Conservation (phyloP, 148 eudicot species). For the Vaccinium myrtillus region DNA sequence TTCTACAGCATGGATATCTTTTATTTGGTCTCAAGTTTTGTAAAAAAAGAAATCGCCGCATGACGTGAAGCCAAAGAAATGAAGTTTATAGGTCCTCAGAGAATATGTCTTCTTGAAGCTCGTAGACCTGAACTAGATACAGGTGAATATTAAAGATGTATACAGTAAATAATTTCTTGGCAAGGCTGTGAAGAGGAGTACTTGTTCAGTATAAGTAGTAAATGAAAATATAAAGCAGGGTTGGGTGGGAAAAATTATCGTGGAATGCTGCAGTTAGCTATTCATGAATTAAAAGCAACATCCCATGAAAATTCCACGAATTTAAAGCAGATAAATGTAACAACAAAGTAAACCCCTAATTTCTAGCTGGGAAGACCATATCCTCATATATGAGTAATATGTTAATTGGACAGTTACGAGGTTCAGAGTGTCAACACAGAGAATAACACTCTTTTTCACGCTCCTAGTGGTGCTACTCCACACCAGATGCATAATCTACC, state of each 20-base stretch:
- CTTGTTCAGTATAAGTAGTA: not conserved
- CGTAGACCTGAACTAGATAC: not conserved
- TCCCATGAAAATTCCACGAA: not conserved
- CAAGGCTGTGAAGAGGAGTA: not conserved
- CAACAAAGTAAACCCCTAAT: not conserved
- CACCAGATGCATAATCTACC: not conserved
- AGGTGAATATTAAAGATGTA: not conserved
- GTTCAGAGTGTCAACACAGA: not conserved
- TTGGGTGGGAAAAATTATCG: not conserved
- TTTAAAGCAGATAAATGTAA: not conserved
- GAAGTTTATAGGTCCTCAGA: not conserved
- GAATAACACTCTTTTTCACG: not conserved
- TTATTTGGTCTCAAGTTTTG: not conserved
- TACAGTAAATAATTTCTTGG: not conserved
- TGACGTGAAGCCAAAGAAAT: not conserved
- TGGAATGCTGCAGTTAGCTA: not conserved
- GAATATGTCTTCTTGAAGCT: not conserved
- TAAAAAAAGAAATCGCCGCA: not conserved
- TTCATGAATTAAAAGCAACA: not conserved
- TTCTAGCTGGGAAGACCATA: slow-evolving; percentile 2
- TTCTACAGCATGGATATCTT: not conserved
- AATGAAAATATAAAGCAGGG: not conserved
- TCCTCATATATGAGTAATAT: not conserved
- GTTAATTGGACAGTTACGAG: not conserved
- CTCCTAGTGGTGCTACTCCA: not conserved